These are phyloP conservation scores for Chaetomiaceae sp. DNA, from an alignment of 2,329 filamentous ascomycete genomes.

Conservation along the genomic window DNA sequence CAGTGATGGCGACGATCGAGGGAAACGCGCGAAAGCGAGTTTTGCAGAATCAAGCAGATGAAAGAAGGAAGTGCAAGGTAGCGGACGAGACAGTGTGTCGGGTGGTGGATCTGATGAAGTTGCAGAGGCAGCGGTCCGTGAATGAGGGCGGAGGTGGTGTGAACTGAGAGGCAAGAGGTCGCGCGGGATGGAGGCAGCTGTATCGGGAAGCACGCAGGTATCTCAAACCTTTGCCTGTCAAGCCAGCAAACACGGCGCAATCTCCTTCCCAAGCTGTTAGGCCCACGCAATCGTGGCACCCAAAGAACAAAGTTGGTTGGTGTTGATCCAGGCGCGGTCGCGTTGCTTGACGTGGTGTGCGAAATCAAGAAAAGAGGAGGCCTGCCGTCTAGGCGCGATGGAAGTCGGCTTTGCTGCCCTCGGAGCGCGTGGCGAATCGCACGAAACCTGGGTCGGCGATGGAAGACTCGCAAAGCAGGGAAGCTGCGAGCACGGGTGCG, in stretches of 20 bases:
- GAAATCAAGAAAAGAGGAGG: too few species aligned
- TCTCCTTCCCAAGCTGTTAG: conserved; percentile 11
- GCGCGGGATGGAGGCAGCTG: conserved; percentile 14
- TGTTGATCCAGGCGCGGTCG: too few species aligned
- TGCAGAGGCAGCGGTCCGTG: conserved; percentile 8
- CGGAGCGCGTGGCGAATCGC: neutral
- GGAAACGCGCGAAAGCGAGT: conserved; percentile 10
- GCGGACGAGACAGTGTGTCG: conserved; percentile 11
- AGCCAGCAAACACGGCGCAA: conserved; percentile 17
- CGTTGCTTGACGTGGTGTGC: too few species aligned
- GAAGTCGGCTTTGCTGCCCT: too few species aligned
- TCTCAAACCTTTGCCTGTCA: conserved; percentile 25
- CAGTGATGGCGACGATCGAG: conserved; percentile 7
- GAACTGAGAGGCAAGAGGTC: conserved; percentile 10
- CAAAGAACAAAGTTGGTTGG: too few species aligned
- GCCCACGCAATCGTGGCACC: neutral
- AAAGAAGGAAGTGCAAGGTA: conserved; percentile 1
- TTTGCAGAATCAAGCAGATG: conserved; percentile 2
- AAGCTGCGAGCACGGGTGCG: conserved; percentile 2
- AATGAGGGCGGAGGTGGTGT: neutral
- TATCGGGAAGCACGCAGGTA: conserved; percentile 20
- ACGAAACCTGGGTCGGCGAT: too few species aligned
- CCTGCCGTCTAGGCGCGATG: too few species aligned
- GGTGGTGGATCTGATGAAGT: conserved; percentile 5
- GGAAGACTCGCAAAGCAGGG: neutral